Base-by-base conservation (phyloP, 768 basidiomycete species). In the Gyrodon lividus region DNA sequence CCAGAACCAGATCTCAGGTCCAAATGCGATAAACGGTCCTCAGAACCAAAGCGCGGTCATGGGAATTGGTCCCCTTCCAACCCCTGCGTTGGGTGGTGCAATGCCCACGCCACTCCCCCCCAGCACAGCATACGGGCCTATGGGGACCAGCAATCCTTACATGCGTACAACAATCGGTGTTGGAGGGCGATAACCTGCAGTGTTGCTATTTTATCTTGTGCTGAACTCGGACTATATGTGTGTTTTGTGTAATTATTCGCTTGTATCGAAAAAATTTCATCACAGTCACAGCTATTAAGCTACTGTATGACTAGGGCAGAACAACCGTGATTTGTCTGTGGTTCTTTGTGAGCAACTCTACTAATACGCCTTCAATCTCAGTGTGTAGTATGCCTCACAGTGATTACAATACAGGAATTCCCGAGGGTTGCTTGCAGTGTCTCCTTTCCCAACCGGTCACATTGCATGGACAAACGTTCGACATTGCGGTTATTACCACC, bases 91-190 rank as follows among this genome's bases (percentile, higher is more conserved):
- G 75, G 65, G 68, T 52, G 48, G 75, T 63, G 50, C 63, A 35
- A 59, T 82, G 44, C 74, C 77, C 34, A 72, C 77, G 23, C 68
- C 76, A 17, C 67, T 82, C 52, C 43, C 53, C 6, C 74, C 77
- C 10, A 69, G 78, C 35, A 73, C 81, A 49, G 74, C 81, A 39
- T 87, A 86, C 65, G 81, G 78, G 19, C 76, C 82, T 4, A 77
- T 87, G 76, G 70, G 73, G 7, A 63, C 69, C 14, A 84, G 79
- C 61, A 84, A 82, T 28, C 81, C 82, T 16, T 88, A 84, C 62
- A 74, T 87, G 71, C 79, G 86, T 54, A 76, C 83, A 38, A 72
- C 82, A 55, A 75, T 87, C 48, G 67, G 69, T 0, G 82, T 82
- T 38, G 77, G 77, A 8, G 76, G 76, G 46, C 73, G 81, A 59